Evolutionary conservation across 192 early-diverging fungal species (phyloP), one percentile per base, ranked within the genome.

Genomic region (Backusella morwellensis): DNA sequence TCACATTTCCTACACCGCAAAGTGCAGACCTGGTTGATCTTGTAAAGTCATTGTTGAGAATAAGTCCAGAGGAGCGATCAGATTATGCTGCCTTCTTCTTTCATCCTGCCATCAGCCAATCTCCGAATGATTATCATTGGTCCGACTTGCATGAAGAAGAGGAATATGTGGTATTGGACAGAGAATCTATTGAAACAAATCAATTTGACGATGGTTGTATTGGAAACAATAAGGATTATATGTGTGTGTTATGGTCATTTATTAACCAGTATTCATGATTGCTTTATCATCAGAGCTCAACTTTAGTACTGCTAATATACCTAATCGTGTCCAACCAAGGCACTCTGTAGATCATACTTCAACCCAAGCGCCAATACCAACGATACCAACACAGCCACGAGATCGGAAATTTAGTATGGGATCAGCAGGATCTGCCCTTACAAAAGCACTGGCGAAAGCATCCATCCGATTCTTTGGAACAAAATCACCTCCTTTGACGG

Each of bases 41-140:
- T 41, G 93, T 98, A 36, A 84, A 92, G 66, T 83, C 90, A 56
- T 83, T 99, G 26, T 83, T 99, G 29, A 95, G 93, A 76, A 87
- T 92, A 73, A 94, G 93, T 59, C 97, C 98, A 0, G 82, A 86
- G 1, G 96, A 98, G 78, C 87, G 98, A 26, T 96, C 98, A 75
- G 86, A 89, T 0, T 98, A 98, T 81, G 94, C 95, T 68, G 94
- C 94, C 75, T 98, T 99, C 78, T 98, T 99, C 74, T 90, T 86
- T 73, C 94, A 97, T 72, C 91, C 91, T 12, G 90, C 90, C 12
- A 82, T 95, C 5, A 78, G 23, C 2, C 56, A 26, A 63, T 63
- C 56, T 63, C 56, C 56, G 21, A 63, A 11, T 26, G 56, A 63
- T 63, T 26, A 14, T 29, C 21, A 63, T 63, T 63, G 56, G 56